Percentiles rank a stretch among this genome's conserved stretches.
Conservation (phyloP, 495 filamentous ascomycete species). For the Lasiosphaeriaceae sp. region DNA sequence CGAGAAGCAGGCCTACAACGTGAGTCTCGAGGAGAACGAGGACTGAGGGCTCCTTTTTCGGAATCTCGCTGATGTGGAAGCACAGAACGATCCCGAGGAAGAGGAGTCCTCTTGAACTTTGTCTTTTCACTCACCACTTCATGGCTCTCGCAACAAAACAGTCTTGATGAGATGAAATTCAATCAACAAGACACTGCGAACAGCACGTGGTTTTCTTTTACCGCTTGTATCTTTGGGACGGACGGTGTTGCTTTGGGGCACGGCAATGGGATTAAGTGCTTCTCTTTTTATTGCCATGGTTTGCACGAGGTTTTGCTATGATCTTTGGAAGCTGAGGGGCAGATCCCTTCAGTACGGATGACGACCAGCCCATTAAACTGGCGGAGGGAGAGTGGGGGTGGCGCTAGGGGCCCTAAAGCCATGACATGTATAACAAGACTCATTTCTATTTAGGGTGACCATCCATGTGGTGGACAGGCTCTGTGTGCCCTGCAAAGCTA, state of each 20-base stretch:
- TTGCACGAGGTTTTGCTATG: constrained; percentile 32
- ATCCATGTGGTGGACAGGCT: not conserved
- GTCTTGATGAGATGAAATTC: constrained; percentile 27
- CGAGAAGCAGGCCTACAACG: constrained; percentile 90
- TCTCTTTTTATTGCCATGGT: constrained; percentile 25
- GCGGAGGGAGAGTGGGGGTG: constrained; percentile 4
- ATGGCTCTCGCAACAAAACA: constrained; percentile 26
- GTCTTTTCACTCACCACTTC: constrained; percentile 27
- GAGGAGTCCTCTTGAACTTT: constrained; percentile 35
- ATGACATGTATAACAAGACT: constrained; percentile 26
- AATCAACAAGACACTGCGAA: constrained; percentile 20
- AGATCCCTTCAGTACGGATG: constrained; percentile 21
- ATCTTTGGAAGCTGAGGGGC: constrained; percentile 21
- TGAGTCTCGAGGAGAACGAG: constrained; percentile 40
- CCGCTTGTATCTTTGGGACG: constrained; percentile 41
- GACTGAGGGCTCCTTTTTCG: constrained; percentile 1
- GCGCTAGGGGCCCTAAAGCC: not conserved
- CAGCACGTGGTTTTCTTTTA: constrained; percentile 25
- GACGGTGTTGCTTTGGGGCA: constrained; percentile 40
- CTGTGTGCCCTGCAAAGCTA: not conserved
- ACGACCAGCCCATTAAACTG: constrained; percentile 18
- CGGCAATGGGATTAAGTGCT: constrained; percentile 33
- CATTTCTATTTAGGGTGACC: constrained; percentile 8
- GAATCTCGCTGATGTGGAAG: constrained; percentile 17
- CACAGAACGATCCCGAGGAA: constrained; percentile 47